Base-by-base conservation (phyloP, 1,284 basidiomycete genomes). In the Sutorius eximius region DNA sequence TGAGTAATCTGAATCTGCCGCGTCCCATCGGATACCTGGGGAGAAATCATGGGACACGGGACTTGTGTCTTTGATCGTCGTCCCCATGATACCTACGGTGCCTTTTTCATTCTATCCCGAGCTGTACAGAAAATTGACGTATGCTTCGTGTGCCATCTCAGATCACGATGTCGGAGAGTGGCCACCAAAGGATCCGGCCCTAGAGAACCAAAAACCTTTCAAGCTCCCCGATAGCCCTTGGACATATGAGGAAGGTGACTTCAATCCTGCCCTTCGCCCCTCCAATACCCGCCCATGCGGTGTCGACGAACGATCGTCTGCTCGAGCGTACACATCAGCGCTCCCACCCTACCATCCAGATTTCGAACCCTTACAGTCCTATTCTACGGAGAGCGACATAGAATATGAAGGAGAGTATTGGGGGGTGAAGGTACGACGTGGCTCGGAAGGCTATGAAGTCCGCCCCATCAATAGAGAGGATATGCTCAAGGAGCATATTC, bases 401-500 rank as follows among this genome's bases (percentile, higher is more conserved):
- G 71, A 74, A 20, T 60, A 67, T 9, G 65, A 67, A 22, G 68
- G 71, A 30, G 69, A 73, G 16, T 45, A 57, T 32, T 53, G 52
- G 22, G 60, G 65, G 20, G 59, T 65, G 13, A 66, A 70, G 44
- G 73, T 89, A 38, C 76, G 91, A 50, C 73, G 82, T 38, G 90
- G 90, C 16, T 91, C 89, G 16, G 91, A 93, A 73, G 90, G 90
- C 5, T 87, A 83, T 62, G 90, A 93, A 65, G 82, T 91, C 47
- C 78, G 74, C 38, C 71, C 80, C 10, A 72, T 82, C 45, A 75
- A 81, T 51, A 74, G 87, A 51, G 86, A 89, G 63, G 80, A 78
- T 48, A 76, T 89, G 70, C 67, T 91, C 33, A 72, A 66, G 52
- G 72, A 75, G 49, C 85, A 86, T 67, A 68, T 90, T n/a, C 69